These are phyloP conservation scores for Penicillium sp. DNA, from an alignment of 2,329 filamentous ascomycete genomes.

Conservation along the genomic window DNA sequence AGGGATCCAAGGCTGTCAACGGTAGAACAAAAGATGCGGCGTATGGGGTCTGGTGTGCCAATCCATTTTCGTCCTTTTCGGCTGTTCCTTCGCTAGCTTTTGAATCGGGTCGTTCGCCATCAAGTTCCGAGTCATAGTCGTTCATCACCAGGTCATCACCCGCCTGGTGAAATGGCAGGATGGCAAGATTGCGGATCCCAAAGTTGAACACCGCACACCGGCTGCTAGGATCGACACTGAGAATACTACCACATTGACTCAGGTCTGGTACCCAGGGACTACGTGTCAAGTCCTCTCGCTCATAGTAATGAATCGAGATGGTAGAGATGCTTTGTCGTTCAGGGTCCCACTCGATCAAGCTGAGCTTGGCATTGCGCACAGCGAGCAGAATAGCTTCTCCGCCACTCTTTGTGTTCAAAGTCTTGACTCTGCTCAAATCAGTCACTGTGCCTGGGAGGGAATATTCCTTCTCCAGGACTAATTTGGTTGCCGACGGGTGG, in stretches of 20 bases:
- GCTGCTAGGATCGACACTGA: constrained; percentile 84
- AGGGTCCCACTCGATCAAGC: constrained; percentile 88
- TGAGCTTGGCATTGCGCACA: constrained; percentile 86
- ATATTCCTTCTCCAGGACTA: constrained; percentile 81
- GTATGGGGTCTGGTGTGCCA: constrained; percentile 60
- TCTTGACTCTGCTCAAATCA: constrained; percentile 71
- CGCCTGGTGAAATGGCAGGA: constrained; percentile 81
- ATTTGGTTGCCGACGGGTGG: constrained; percentile 62
- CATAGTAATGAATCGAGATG: constrained; percentile 95
- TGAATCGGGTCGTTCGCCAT: constrained; percentile 56
- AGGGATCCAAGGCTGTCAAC: constrained; percentile 79
- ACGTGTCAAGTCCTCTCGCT: constrained; percentile 80
- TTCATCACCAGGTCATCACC: constrained; percentile 88
- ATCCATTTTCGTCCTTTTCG: constrained; percentile 33
- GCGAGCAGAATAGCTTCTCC: constrained; percentile 79
- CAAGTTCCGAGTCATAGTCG: constrained; percentile 78
- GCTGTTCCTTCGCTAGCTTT: constrained; percentile 22
- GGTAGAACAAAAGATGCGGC: constrained; percentile 87
- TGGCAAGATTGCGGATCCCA: constrained; percentile 79
- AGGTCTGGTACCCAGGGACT: constrained; percentile 75
- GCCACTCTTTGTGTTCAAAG: constrained; percentile 65
- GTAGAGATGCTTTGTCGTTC: constrained; percentile 73
- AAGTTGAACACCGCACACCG: constrained; percentile 94
- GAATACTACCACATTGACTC: constrained; percentile 68
- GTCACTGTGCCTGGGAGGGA: constrained; percentile 76